A percentile compares a stretch with the other conserved stretches of the same genome.
Conservation (phyloP, 805 yeast species). For the Ogataea trehaloabstinens region DNA sequence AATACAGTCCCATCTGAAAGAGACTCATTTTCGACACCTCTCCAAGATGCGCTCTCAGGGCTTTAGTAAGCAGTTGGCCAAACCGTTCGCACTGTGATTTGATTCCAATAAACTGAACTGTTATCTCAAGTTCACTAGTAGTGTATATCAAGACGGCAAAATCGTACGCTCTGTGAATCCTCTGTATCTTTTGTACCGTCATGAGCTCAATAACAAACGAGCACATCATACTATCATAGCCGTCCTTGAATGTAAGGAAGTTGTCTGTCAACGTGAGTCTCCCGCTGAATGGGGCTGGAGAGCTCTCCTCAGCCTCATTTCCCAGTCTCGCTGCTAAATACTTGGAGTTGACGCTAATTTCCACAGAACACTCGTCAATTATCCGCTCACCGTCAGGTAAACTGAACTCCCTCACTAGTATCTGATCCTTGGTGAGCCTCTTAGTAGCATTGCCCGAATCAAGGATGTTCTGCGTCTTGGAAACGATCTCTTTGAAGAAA, state of each 20-base stretch:
- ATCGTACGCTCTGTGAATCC: constrained; percentile 74
- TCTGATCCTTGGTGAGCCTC: constrained; percentile 64
- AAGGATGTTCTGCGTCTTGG: constrained; percentile 45
- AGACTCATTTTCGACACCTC: constrained; percentile 60
- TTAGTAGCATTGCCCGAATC: constrained; percentile 37
- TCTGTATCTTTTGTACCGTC: constrained; percentile 79
- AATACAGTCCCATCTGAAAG: constrained; percentile 71
- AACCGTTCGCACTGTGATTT: constrained; percentile 78
- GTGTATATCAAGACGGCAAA: constrained; percentile 76
- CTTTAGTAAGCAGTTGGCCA: constrained; percentile 62
- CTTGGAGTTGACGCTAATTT: constrained; percentile 39
- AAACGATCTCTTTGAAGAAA: constrained; percentile 46
- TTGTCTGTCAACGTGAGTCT: constrained; percentile 69
- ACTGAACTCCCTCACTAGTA: constrained; percentile 61
- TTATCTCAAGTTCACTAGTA: constrained; percentile 58
- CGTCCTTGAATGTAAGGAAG: constrained; percentile 71
- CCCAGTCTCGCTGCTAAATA: constrained; percentile 17
- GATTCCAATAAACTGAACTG: constrained; percentile 75
- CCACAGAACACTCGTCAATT: constrained; percentile 66
- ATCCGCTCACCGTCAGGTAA: constrained; percentile 72
- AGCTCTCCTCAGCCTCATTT: constrained; percentile 9
- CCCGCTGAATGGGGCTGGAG: constrained; percentile 38
- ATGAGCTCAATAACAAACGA: constrained; percentile 70
- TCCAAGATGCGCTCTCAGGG: constrained; percentile 60
- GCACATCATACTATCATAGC: constrained; percentile 66